phyloP scores from a whole-genome alignment of 345 rosid genomes.

The Sonneratia alba region DNA sequence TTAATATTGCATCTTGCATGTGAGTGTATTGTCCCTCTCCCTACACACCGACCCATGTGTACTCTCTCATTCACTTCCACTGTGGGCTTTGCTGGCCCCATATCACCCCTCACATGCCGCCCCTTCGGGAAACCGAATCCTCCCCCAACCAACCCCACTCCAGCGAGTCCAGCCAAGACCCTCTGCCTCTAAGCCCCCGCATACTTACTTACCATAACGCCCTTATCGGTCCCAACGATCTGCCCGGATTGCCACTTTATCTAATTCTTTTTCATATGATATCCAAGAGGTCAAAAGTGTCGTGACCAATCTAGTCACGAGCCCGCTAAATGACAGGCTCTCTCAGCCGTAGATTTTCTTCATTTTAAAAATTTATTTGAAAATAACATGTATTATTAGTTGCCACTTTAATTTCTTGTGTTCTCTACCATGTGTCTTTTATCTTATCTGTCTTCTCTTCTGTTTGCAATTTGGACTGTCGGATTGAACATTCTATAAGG shows the following conservation, averaged over 20 bases:
- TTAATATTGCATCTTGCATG: not conserved
- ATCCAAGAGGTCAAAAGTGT: no score
- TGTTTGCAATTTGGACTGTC: not conserved
- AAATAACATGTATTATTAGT: no score
- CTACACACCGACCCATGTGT: constrained; percentile 15
- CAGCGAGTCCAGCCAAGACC: not conserved
- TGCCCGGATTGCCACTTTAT: not conserved
- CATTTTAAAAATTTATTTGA: no score
- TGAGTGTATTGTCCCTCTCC: constrained; percentile 1
- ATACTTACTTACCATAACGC: not conserved
- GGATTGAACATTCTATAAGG: not conserved
- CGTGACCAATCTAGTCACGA: no score
- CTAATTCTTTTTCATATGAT: no score
- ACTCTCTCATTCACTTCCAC: constrained; percentile 2
- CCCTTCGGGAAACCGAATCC: constrained; percentile 29
- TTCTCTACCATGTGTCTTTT: not conserved
- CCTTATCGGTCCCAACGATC: not conserved
- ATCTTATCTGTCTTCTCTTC: not conserved
- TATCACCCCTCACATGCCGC: constrained; percentile 50
- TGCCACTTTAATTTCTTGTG: no score
- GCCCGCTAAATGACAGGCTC: no score
- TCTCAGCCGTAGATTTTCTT: no score
- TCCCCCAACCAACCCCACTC: constrained; percentile 6
- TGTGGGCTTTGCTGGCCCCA: constrained; percentile 42
- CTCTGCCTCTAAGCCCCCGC: not conserved